phyloP scores from a whole-genome alignment of 2,329 filamentous ascomycete species.

The Epichloe uncinata region DNA sequence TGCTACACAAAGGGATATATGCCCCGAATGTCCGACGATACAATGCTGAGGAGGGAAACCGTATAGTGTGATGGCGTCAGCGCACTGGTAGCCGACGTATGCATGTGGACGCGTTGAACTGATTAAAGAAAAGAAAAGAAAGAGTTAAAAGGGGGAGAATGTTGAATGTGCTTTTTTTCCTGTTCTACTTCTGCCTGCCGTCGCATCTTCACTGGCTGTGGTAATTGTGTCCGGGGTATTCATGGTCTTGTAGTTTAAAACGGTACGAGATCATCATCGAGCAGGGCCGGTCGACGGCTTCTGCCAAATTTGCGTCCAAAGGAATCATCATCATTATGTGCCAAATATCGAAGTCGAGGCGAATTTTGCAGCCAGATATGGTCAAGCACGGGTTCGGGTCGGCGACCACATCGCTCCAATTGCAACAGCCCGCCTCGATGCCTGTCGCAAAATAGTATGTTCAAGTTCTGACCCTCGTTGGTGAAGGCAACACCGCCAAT shows the following conservation, averaged over 20 bases:
- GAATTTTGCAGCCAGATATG: constrained; percentile 8
- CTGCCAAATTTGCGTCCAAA: constrained; percentile 3
- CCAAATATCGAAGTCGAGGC: not conserved
- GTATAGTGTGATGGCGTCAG: not conserved
- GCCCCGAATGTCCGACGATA: not conserved
- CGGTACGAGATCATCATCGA: constrained; percentile 11
- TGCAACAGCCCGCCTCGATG: constrained; percentile 54
- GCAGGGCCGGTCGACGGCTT: constrained; percentile 3
- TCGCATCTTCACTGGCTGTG: not conserved
- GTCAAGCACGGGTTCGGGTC: constrained; percentile 14
- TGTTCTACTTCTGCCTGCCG: not conserved
- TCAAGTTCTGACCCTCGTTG: constrained; percentile 53
- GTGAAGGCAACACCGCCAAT: constrained; percentile 56
- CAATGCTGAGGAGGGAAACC: not conserved
- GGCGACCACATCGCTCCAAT: constrained; percentile 34
- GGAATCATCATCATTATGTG: constrained; percentile 3
- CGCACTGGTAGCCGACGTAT: not conserved
- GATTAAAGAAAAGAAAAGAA: not conserved
- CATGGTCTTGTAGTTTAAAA: constrained; percentile 7
- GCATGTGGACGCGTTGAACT: not conserved
- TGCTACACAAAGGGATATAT: not conserved
- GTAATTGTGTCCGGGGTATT: not conserved
- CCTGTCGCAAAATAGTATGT: constrained; percentile 52
- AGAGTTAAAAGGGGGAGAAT: not conserved
- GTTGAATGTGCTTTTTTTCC: not conserved